These are phyloP conservation scores for Arthrobotrys sphaeroides DNA, from an alignment of 2,329 filamentous ascomycete genomes.

Conservation along the genomic window DNA sequence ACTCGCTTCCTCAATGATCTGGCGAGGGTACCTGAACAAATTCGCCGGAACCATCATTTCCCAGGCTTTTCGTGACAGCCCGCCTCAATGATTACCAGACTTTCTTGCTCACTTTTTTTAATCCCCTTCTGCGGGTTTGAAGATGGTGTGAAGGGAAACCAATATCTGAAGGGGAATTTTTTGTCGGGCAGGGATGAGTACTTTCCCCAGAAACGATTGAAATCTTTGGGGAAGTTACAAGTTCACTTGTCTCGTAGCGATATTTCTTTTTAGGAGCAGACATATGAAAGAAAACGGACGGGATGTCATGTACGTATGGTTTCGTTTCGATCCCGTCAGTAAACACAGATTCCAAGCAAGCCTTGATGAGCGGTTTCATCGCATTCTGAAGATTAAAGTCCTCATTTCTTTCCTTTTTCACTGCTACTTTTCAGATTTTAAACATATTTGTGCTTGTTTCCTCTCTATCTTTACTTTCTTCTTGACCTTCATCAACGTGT, in stretches of 20 bases:
- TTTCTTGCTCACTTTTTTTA: too few relatives aligned
- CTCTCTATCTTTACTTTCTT: too few relatives aligned
- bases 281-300: not conserved
- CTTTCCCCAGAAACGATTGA: not conserved
- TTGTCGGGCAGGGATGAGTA: not conserved
- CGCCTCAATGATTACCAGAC: conserved; percentile 10
- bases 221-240: not conserved
- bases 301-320: not conserved
- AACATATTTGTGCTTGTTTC: too few relatives aligned
- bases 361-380: conserved; percentile 12
- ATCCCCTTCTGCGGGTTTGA: not conserved
- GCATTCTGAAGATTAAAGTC: conserved; percentile 10
- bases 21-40: conserved; percentile 34
- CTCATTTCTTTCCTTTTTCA: not conserved
- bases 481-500: not conserved
- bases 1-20: too few relatives aligned
- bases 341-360: conserved; percentile 11
- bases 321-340: not conserved
- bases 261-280: too few relatives aligned
- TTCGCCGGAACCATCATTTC: conserved; percentile 17
- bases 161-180: not conserved
- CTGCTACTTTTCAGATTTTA: too few relatives aligned
- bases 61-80: not conserved
- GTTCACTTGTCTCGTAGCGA: too few relatives aligned
- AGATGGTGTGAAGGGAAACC: conserved; percentile 43